Conservation (phyloP, 2,329 filamentous ascomycete genomes). For the Pestalotiopsis sp. region DNA sequence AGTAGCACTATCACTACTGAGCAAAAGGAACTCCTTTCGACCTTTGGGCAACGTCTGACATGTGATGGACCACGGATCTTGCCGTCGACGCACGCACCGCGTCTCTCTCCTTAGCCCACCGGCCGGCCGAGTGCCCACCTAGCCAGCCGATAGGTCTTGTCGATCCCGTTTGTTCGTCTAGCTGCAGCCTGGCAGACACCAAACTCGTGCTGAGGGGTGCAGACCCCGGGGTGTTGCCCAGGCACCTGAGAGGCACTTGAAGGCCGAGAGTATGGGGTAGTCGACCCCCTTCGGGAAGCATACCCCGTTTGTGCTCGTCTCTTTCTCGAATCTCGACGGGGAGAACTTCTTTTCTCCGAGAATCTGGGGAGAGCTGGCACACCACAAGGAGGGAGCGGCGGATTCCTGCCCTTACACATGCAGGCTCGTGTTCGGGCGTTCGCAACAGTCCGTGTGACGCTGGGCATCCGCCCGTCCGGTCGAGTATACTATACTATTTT, state of each 20-base stretch:
- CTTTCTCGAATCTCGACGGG: background rate
- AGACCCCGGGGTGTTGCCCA: background rate
- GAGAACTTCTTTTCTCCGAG: background rate
- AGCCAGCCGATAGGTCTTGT: background rate
- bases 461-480: background rate
- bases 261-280: slow-evolving; percentile 4
- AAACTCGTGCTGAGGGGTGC: background rate
- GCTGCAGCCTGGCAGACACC: background rate
- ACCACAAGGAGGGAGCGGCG: background rate
- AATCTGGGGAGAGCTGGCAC: background rate
- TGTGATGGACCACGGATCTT: background rate
- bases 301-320: background rate
- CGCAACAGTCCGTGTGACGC: background rate
- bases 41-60: background rate
- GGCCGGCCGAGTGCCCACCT: slow-evolving; percentile 3
- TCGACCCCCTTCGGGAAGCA: background rate
- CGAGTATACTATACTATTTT: background rate
- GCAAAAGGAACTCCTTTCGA: background rate
- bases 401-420: background rate
- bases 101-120: background rate
- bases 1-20: background rate
- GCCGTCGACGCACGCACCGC: background rate
- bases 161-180: background rate
- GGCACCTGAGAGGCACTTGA: background rate
- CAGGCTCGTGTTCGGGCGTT: background rate